Evolutionary conservation across 2,329 filamentous ascomycete genomes (phyloP).

Genomic region (Alternaria ventricosa): DNA sequence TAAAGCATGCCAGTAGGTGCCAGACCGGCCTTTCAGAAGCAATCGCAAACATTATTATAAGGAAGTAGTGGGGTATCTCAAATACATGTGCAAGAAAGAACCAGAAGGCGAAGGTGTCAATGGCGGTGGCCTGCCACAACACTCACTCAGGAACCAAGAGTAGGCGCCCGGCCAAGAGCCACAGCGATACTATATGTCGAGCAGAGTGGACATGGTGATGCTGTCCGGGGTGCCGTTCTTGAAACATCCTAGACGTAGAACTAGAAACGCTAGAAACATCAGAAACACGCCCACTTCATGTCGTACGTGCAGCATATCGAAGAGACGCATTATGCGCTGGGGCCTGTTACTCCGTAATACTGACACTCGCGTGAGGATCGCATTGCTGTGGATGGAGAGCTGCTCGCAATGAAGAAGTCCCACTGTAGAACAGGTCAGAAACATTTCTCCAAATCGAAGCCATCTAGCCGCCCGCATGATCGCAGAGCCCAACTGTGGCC

Average conservation of each 20-base stretch:
- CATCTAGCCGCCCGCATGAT: background rate
- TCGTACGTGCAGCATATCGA: background rate
- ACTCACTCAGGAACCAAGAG: background rate
- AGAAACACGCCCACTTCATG: constrained; percentile 7
- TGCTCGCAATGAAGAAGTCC: background rate
- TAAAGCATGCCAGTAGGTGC: constrained; percentile 29
- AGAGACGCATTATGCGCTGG: background rate
- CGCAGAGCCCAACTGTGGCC: background rate
- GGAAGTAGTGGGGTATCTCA: constrained; percentile 12
- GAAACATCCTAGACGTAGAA: constrained; percentile 38
- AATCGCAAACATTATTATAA: constrained; percentile 39
- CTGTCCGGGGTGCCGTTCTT: constrained; percentile 8
- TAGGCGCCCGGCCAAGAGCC: constrained; percentile 1
- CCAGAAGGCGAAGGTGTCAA: background rate
- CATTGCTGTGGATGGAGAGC: background rate
- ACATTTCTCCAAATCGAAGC: background rate
- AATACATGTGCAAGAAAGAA: constrained; percentile 6
- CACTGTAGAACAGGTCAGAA: background rate
- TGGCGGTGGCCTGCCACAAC: constrained; percentile 17
- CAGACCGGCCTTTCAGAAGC: constrained; percentile 29
- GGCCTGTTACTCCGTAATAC: background rate
- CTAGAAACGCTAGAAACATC: constrained; percentile 14
- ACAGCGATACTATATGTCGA: constrained; percentile 17
- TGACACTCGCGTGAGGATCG: background rate
- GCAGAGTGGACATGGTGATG: background rate